Percentiles rank a stretch among this genome's conserved stretches.
These are phyloP conservation scores for Aspergillus vadensis DNA, from an alignment of 2,329 filamentous ascomycete species.

Conservation along the genomic window DNA sequence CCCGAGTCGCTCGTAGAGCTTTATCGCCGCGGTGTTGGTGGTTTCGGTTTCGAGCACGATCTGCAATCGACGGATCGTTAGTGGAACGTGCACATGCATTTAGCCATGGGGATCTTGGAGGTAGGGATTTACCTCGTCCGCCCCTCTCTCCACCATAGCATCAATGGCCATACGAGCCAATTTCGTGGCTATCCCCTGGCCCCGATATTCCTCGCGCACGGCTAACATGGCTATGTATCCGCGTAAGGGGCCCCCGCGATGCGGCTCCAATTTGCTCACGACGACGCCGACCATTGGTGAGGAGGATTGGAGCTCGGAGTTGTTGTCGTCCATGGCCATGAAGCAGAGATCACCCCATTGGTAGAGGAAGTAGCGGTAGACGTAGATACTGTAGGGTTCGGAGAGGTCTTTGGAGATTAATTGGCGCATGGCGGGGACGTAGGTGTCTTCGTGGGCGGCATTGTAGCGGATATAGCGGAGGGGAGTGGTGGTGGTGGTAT, in stretches of 20 bases:
- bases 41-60: conserved; percentile 96
- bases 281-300: conserved; percentile 77
- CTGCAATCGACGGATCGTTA: conserved; percentile 30
- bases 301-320: neutral
- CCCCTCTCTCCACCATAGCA: conserved; percentile 78
- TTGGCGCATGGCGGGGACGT: conserved; percentile 84
- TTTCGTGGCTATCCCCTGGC: conserved; percentile 82
- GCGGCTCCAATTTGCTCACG: conserved; percentile 89
- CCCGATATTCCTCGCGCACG: conserved; percentile 77
- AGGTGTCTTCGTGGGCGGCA: conserved; percentile 59
- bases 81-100: neutral
- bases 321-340: conserved; percentile 63
- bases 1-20: conserved; percentile 87
- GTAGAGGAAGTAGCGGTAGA: conserved; percentile 96
- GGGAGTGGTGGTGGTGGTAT: conserved; percentile 30
- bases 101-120: neutral
- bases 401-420: conserved; percentile 95
- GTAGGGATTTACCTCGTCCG: conserved; percentile 67
- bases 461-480: conserved; percentile 64
- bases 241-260: conserved; percentile 80
- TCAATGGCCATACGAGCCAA: conserved; percentile 90
- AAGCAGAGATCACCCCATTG: conserved; percentile 98
- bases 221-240: conserved; percentile 99
- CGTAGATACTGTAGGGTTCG: conserved; percentile 98
- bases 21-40: conserved; percentile 84